phyloP scores from a whole-genome alignment of 805 yeast species.

The Cyberlindnera xishuangbannaensis region DNA sequence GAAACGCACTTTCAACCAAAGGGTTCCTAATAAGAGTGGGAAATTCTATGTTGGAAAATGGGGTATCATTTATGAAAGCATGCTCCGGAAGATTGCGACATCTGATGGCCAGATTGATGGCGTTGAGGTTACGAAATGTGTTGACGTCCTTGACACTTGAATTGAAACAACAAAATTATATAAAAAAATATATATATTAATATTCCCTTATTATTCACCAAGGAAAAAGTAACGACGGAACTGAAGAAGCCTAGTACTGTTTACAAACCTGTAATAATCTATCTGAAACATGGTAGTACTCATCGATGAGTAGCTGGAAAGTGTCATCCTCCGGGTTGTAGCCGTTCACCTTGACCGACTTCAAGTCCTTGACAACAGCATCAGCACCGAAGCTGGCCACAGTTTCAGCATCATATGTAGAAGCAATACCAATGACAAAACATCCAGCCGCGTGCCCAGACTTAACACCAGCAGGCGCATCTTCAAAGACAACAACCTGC shows the following conservation, averaged over 20 bases:
- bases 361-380: slow-evolving; percentile 68
- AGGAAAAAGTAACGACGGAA: too few species aligned
- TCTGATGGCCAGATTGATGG: slow-evolving; percentile 6
- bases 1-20: slow-evolving; percentile 27
- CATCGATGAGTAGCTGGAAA: slow-evolving; percentile 32
- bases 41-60: slow-evolving; percentile 31
- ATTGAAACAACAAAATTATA: too few species aligned
- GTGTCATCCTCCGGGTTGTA: slow-evolving; percentile 39
- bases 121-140: slow-evolving; percentile 18
- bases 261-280: slow-evolving; percentile 6
- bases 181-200: not conserved
- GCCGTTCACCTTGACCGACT: slow-evolving; percentile 51
- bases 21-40: slow-evolving; percentile 26
- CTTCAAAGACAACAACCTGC: slow-evolving; percentile 69
- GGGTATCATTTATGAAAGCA: slow-evolving; percentile 35
- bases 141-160: slow-evolving; percentile 11
- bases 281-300: slow-evolving; percentile 24
- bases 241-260: too few species aligned
- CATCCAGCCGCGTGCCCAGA: slow-evolving; percentile 87
- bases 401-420: slow-evolving; percentile 63
- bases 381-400: slow-evolving; percentile 73
- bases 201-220: too few species aligned
- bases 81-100: slow-evolving; percentile 17
- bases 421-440: slow-evolving; percentile 75
- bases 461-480: slow-evolving; percentile 81